These are phyloP conservation scores for Quambalaria eucalypti DNA, from an alignment of 1,284 basidiomycete genomes.

Conservation along the genomic window DNA sequence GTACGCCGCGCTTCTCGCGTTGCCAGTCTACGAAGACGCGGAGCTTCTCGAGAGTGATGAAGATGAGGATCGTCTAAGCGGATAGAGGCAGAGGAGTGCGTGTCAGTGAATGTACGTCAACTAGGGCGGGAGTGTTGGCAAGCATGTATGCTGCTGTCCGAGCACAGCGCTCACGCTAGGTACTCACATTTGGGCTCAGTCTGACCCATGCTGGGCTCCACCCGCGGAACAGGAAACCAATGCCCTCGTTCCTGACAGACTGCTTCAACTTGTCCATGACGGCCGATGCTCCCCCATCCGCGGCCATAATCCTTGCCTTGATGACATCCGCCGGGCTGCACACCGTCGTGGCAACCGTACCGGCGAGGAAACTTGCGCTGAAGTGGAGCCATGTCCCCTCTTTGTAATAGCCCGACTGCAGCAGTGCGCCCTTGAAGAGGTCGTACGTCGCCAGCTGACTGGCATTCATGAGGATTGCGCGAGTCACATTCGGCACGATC, in stretches of 20 bases:
- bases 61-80: slow-evolving; percentile 43
- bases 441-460: slow-evolving; percentile 50
- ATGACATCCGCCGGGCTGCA: slow-evolving; percentile 48
- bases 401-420: slow-evolving; percentile 44
- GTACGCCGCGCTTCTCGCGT: background rate
- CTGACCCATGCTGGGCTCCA: slow-evolving; percentile 54
- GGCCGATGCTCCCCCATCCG: slow-evolving; percentile 18
- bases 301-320: slow-evolving; percentile 51
- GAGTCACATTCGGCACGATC: slow-evolving; percentile 51
- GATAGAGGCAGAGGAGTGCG: too few relatives aligned
- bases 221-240: slow-evolving; percentile 53
- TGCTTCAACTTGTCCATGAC: slow-evolving; percentile 21
- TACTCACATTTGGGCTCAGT: slow-evolving; percentile 30
- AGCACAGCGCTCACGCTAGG: background rate
- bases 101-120: background rate
- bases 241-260: slow-evolving; percentile 46
- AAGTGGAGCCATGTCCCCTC: slow-evolving; percentile 52
- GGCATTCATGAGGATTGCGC: slow-evolving; percentile 53
- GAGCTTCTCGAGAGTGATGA: slow-evolving; percentile 41
- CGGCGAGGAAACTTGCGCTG: slow-evolving; percentile 50
- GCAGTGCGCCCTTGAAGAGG: slow-evolving; percentile 52
- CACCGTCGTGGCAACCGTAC: slow-evolving; percentile 52
- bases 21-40: slow-evolving; percentile 29
- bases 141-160: background rate
- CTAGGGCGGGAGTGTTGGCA: background rate